phyloP scores from a whole-genome alignment of 2,329 filamentous ascomycete species.

The Penicillium sp. region DNA sequence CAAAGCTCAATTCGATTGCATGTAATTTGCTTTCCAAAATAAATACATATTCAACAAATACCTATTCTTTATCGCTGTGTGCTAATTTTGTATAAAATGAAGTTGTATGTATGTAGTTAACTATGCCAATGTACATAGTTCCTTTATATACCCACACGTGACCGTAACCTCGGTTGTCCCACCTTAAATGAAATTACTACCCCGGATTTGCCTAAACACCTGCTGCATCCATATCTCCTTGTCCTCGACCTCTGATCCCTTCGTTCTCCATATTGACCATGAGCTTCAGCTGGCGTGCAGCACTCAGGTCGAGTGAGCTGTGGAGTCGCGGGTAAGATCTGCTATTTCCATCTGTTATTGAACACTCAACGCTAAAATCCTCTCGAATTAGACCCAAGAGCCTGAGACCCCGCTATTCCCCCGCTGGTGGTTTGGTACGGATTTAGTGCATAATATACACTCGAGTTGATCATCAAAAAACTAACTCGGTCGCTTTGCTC shows the following conservation, averaged over 20 bases:
- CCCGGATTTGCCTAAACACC: neutral
- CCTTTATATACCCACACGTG: constrained; percentile 1
- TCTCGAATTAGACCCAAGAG: neutral
- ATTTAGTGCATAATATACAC: neutral
- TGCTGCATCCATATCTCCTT: neutral
- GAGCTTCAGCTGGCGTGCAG: neutral
- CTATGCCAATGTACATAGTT: neutral
- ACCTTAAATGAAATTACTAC: neutral
- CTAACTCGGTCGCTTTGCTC: neutral
- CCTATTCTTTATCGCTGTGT: too few relatives aligned
- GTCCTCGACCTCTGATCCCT: neutral
- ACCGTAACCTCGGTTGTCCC: constrained; percentile 6
- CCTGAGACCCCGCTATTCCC: neutral
- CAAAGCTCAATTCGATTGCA: neutral
- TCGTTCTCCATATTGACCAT: neutral
- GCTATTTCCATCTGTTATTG: neutral
- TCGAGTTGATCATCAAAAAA: too few relatives aligned
- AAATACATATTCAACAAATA: neutral
- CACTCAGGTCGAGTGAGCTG: neutral
- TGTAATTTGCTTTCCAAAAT: neutral
- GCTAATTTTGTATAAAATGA: too few relatives aligned
- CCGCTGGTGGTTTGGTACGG: constrained; percentile 1
- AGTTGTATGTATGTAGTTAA: neutral
- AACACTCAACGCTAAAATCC: constrained; percentile 1
- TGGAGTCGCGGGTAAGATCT: constrained; percentile 3